Conservation (phyloP, 768 basidiomycete genomes). For the Amanita jacksonii region DNA sequence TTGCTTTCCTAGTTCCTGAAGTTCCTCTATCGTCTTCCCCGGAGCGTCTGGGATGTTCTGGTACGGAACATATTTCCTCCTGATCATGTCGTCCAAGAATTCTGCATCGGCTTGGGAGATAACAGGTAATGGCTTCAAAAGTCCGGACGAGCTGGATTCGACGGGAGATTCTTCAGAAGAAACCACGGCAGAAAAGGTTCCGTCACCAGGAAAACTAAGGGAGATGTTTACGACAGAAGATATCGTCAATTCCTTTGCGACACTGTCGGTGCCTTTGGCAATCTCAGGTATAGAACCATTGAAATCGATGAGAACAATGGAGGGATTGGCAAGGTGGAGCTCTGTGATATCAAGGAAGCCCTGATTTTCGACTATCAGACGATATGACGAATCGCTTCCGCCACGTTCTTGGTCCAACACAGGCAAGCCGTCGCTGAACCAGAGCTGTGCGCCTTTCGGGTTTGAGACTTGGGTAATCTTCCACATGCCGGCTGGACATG, state of each 20-base stretch:
- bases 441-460: neutral
- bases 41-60: neutral
- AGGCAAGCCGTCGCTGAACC: conserved; percentile 2
- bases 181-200: neutral
- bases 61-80: too few species aligned
- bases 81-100: neutral
- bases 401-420: neutral
- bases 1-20: neutral
- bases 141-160: too few species aligned
- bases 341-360: neutral
- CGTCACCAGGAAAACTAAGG: neutral
- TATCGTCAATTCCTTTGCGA: neutral
- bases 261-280: too few species aligned
- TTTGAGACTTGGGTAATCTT: neutral
- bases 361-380: neutral
- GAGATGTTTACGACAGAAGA: neutral
- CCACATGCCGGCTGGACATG: too few species aligned
- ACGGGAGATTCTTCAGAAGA: too few species aligned
- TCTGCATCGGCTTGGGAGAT: neutral
- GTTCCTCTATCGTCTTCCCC: neutral
- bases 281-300: neutral
- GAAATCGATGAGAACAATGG: neutral
- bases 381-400: neutral
- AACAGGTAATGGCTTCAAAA: neutral
- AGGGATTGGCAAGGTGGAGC: neutral